Conservation (phyloP, 2,329 filamentous ascomycete genomes). For the Graphiopsis chlorocephala region DNA sequence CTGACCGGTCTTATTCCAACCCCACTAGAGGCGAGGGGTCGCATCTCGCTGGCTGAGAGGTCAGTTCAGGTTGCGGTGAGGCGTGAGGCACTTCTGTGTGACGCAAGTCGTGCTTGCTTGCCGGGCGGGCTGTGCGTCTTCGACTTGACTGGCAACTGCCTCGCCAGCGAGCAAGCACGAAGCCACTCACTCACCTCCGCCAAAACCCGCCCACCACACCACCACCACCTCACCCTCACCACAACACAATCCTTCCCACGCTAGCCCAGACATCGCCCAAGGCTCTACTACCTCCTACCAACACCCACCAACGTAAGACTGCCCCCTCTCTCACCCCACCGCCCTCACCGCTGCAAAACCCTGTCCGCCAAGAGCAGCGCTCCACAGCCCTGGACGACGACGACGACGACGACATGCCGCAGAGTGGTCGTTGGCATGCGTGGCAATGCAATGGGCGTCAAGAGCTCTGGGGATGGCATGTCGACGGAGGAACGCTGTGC, state of each 20-base stretch:
- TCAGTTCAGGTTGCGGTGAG: neutral
- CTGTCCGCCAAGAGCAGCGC: constrained; percentile 12
- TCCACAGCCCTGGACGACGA: neutral
- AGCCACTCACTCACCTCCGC: constrained; percentile 3
- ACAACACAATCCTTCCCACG: constrained; percentile 8
- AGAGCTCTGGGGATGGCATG: neutral
- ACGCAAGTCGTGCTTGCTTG: neutral
- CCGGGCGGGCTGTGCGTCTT: neutral
- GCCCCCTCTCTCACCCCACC: neutral
- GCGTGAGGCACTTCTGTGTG: constrained; percentile 3
- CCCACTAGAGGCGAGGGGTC: neutral
- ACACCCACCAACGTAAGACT: constrained; percentile 13
- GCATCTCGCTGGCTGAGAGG: neutral
- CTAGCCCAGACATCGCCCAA: constrained; percentile 9
- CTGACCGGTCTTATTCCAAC: neutral
- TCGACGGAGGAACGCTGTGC: neutral
- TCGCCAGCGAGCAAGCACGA: constrained; percentile 1
- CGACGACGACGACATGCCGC: neutral
- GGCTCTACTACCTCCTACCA: constrained; percentile 9
- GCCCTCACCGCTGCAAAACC: constrained; percentile 10
- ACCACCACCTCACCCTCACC: constrained; percentile 7
- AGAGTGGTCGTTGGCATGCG: neutral
- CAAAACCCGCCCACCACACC: constrained; percentile 12
- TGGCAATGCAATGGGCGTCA: neutral
- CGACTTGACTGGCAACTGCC: constrained; percentile 6